Conservation (phyloP, 1,139 yeast species). For the Martiniozyma asiatica region DNA sequence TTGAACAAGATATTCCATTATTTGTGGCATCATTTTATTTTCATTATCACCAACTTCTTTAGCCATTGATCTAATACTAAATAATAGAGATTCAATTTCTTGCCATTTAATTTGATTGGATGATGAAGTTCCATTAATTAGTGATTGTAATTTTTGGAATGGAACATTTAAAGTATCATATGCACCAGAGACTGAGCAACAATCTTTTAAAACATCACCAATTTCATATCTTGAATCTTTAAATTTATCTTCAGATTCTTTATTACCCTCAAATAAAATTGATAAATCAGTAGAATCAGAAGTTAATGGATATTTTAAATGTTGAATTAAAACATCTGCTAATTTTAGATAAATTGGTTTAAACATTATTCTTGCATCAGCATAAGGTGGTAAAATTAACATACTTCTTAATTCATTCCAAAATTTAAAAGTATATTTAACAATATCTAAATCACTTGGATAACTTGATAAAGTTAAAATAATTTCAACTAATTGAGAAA, state of each 20-base stretch:
- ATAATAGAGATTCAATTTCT: conserved; percentile 78
- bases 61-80: conserved; percentile 90
- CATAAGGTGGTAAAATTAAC: conserved; percentile 50
- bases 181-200: conserved; percentile 84
- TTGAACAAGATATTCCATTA: conserved; percentile 57
- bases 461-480: conserved; percentile 50
- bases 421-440: conserved; percentile 81
- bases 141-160: conserved; percentile 36
- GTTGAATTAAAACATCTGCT: conserved; percentile 55
- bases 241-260: conserved; percentile 85
- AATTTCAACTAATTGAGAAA: conserved; percentile 66
- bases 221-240: conserved; percentile 89
- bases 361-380: conserved; percentile 44
- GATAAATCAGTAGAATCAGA: conserved; percentile 19
- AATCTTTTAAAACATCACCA: conserved; percentile 93
- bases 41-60: conserved; percentile 70
- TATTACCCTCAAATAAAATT: conserved; percentile 26
- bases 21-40: conserved; percentile 58
- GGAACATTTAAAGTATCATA: conserved; percentile 54
- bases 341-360: conserved; percentile 53
- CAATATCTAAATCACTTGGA: conserved; percentile 78
- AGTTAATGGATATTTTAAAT: conserved; percentile 62
- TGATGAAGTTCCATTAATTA: conserved; percentile 20
- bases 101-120: conserved; percentile 59
- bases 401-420: conserved; percentile 80